Evolutionary conservation across 768 basidiomycete species (phyloP).

Genomic region (Hypholoma sublateritium): DNA sequence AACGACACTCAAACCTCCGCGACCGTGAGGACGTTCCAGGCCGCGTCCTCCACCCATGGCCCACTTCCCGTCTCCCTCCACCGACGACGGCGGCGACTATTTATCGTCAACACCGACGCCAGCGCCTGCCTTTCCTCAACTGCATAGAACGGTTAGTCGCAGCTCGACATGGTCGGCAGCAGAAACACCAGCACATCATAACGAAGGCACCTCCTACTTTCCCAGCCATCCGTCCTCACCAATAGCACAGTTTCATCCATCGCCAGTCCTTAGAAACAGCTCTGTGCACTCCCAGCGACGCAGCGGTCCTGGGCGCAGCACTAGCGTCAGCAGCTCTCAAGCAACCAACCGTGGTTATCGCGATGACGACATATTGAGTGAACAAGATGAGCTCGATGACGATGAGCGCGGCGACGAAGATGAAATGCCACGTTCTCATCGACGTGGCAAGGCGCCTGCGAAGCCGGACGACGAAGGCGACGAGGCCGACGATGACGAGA

Average conservation of each 20-base stretch:
- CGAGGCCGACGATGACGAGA: slow-evolving; percentile 39
- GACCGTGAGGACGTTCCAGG: not conserved
- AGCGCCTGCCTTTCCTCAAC: slow-evolving; percentile 29
- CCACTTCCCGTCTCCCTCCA: slow-evolving; percentile 27
- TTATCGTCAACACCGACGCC: slow-evolving; percentile 44
- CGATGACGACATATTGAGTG: slow-evolving; percentile 50
- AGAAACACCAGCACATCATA: slow-evolving; percentile 63
- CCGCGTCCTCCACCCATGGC: slow-evolving; percentile 21
- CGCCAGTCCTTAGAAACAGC: slow-evolving; percentile 46
- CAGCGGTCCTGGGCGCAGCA: slow-evolving; percentile 45
- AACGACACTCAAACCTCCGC: slow-evolving; percentile 15
- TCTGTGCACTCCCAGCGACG: slow-evolving; percentile 52
- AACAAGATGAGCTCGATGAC: slow-evolving; percentile 38
- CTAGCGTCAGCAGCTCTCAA: slow-evolving; percentile 61
- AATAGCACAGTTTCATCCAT: slow-evolving; percentile 38
- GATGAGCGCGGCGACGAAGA: slow-evolving; percentile 35
- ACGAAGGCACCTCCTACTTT: slow-evolving; percentile 70
- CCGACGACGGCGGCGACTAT: slow-evolving; percentile 34
- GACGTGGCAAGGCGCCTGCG: slow-evolving; percentile 46
- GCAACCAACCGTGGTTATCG: slow-evolving; percentile 42
- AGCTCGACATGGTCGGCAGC: slow-evolving; percentile 58
- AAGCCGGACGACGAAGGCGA: slow-evolving; percentile 27
- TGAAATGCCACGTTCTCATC: slow-evolving; percentile 18
- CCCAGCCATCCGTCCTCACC: slow-evolving; percentile 46
- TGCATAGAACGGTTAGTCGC: slow-evolving; percentile 47